These are phyloP conservation scores for Thielaviopsis ethacetica DNA, from an alignment of 2,329 filamentous ascomycete species.

Conservation along the genomic window DNA sequence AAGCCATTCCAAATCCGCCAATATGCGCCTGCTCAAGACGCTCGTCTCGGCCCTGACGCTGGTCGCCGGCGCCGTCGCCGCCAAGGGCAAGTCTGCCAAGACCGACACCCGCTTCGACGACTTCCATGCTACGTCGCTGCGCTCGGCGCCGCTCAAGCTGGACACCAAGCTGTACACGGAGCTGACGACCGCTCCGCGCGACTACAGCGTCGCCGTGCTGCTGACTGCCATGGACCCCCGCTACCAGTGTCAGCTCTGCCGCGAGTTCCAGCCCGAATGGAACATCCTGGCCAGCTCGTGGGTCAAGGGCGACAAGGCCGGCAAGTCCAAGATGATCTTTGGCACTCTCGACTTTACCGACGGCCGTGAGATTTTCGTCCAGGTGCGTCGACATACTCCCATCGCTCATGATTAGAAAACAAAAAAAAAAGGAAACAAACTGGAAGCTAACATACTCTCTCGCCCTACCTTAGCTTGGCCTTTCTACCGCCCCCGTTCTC, in stretches of 20 bases:
- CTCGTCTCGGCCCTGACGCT: constrained; percentile 49
- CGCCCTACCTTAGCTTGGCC: constrained; percentile 47
- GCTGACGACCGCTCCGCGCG: constrained; percentile 59
- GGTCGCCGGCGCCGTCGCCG: constrained; percentile 40
- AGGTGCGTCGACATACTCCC: constrained; percentile 35
- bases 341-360: constrained; percentile 76
- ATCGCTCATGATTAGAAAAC: no score
- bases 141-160: constrained; percentile 56
- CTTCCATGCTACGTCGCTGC: constrained; percentile 52
- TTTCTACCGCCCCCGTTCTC: constrained; percentile 87
- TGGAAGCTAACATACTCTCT: neutral
- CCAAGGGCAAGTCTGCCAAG: constrained; percentile 40
- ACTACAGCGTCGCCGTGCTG: constrained; percentile 70
- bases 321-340: constrained; percentile 58
- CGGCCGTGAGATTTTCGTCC: constrained; percentile 72
- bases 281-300: constrained; percentile 74
- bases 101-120: constrained; percentile 49
- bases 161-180: constrained; percentile 59
- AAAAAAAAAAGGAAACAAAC: neutral
- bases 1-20: constrained; percentile 17
- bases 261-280: constrained; percentile 90
- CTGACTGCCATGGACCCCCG: constrained; percentile 72
- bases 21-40: constrained; percentile 52
- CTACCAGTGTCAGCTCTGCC: constrained; percentile 74
- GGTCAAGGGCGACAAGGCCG: constrained; percentile 66